These are phyloP conservation scores for Yamadazyma atmosphaerica DNA, from an alignment of 1,139 yeast genomes.

Conservation along the genomic window DNA sequence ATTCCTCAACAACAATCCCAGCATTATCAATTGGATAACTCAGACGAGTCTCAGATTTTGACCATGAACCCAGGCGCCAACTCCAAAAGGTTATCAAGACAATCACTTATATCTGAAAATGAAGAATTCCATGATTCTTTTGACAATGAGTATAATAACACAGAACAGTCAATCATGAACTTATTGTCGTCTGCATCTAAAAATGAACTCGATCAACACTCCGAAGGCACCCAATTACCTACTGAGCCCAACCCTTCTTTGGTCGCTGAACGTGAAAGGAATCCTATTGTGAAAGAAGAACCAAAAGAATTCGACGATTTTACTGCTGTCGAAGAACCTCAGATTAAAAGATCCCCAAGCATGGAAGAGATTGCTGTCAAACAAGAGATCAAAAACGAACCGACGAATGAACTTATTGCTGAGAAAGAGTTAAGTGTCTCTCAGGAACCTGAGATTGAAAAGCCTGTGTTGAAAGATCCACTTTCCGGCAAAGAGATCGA, in stretches of 20 bases:
- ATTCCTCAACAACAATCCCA: slow-evolving; percentile 22
- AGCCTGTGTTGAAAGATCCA: slow-evolving; percentile 10
- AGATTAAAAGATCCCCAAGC: slow-evolving; percentile 13
- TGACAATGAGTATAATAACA: slow-evolving; percentile 39
- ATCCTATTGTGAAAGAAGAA: slow-evolving; percentile 13
- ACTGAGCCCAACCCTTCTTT: background rate
- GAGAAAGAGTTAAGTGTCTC: background rate
- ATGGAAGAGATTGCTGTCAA: slow-evolving; percentile 8
- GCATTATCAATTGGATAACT: slow-evolving; percentile 2
- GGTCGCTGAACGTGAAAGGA: background rate
- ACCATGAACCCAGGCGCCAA: slow-evolving; percentile 7
- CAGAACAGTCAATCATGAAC: slow-evolving; percentile 47
- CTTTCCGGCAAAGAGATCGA: background rate
- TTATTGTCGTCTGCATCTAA: slow-evolving; percentile 20
- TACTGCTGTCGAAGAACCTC: slow-evolving; percentile 2
- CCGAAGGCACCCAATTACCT: background rate
- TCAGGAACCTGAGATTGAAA: slow-evolving; percentile 8
- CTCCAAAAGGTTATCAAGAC: slow-evolving; percentile 10
- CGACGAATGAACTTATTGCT: too few species aligned
- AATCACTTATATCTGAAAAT: slow-evolving; percentile 16
- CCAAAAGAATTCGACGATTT: slow-evolving; percentile 5
- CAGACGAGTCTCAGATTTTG: slow-evolving; percentile 17
- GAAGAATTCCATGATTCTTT: slow-evolving; percentile 35
- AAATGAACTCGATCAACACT: background rate
- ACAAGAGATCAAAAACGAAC: slow-evolving; percentile 5